Evolutionary conservation across 208 protist species (phyloP).

Genomic region (Pavlovales sp.): DNA sequence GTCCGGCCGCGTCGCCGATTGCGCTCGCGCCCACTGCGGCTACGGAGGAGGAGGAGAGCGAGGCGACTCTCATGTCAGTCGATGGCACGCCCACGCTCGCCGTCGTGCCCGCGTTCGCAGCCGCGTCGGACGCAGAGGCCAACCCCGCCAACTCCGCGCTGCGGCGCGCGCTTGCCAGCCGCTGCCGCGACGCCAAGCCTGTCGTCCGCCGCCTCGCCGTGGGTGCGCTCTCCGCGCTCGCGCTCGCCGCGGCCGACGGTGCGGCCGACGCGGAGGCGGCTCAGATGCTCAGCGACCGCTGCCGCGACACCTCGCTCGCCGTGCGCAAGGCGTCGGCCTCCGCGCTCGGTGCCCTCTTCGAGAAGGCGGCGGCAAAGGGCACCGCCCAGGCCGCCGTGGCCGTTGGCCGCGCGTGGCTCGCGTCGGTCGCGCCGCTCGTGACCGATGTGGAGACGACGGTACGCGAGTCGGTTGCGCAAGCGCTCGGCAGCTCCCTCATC

Average conservation of each 20-base stretch:
- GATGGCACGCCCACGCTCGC: background rate
- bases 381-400: background rate
- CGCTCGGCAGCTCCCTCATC: background rate
- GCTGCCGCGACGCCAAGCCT: slow-evolving; percentile 8
- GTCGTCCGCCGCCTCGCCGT: background rate
- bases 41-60: too few relatives aligned
- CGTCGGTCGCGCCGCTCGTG: background rate
- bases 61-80: background rate
- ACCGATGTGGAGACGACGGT: background rate
- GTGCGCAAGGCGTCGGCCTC: slow-evolving; percentile 4
- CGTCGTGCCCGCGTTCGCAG: too few relatives aligned
- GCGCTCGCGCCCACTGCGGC: too few relatives aligned
- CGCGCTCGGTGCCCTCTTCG: background rate
- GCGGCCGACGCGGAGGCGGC: background rate
- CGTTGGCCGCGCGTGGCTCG: background rate
- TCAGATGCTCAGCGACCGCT: background rate
- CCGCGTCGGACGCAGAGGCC: too few relatives aligned
- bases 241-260: too few relatives aligned
- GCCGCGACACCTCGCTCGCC: slow-evolving; percentile 2
- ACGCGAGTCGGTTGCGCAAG: background rate
- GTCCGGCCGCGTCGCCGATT: too few relatives aligned
- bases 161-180: background rate
- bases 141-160: background rate
- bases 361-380: background rate
- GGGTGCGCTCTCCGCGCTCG: background rate